These are phyloP conservation scores for Saccharomycopsis fibuligera DNA, from an alignment of 805 yeast species.

Conservation along the genomic window DNA sequence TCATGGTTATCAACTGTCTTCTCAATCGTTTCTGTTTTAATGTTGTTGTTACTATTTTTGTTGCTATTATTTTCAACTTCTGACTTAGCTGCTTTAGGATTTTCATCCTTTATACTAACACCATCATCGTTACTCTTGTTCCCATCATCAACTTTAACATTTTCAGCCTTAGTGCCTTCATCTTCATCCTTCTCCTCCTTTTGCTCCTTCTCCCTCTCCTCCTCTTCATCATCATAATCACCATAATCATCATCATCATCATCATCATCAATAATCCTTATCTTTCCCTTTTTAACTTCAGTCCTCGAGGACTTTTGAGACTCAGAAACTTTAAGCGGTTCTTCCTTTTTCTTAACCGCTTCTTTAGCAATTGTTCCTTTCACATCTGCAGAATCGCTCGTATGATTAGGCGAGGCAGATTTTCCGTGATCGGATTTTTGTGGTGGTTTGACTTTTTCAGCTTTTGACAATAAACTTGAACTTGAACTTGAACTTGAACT, in stretches of 20 bases:
- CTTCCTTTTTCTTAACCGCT: no score
- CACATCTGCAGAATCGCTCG: not conserved
- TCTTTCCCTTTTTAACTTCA: not conserved
- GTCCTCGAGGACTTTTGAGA: not conserved
- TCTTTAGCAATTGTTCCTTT: no score
- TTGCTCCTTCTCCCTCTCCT: constrained; percentile 1
- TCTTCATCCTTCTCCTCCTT: not conserved
- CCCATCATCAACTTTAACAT: not conserved
- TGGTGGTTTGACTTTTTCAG: no score
- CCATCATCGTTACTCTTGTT: not conserved
- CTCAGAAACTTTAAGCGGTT: not conserved
- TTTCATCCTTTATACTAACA: not conserved
- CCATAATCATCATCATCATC: constrained; percentile 3
- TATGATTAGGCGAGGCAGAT: not conserved
- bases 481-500: not conserved
- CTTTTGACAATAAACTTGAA: not conserved
- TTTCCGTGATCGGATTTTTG: not conserved
- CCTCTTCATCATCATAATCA: constrained; percentile 1
- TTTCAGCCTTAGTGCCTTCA: not conserved
- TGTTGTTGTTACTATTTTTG: no score
- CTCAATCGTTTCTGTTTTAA: no score
- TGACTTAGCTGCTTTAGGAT: not conserved
- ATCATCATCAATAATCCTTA: constrained; percentile 4
- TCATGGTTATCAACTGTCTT: no score
- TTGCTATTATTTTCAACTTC: not conserved